A percentile compares a stretch with the other conserved stretches of the same genome.
These are phyloP conservation scores for Puccinia polysora DNA, from an alignment of 1,284 basidiomycete genomes.

Conservation along the genomic window DNA sequence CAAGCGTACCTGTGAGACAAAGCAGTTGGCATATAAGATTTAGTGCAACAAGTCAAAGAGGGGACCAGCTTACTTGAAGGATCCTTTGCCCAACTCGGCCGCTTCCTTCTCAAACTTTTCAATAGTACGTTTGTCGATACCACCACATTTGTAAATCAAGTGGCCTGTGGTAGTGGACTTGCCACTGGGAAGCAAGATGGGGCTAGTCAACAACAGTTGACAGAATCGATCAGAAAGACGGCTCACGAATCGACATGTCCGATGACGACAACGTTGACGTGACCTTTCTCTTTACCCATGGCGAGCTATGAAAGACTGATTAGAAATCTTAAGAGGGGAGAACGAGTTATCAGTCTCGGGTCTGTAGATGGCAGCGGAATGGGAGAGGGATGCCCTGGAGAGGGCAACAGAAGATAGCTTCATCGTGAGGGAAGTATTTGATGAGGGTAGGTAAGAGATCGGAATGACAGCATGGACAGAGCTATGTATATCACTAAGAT, in stretches of 20 bases:
- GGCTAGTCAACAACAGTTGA: neutral
- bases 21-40: conserved; percentile 44
- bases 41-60: conserved; percentile 40
- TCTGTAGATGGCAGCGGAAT: no score
- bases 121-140: conserved; percentile 93
- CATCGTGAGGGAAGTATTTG: no score
- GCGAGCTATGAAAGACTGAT: no score
- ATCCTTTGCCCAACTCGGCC: conserved; percentile 98
- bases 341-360: no score
- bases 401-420: no score
- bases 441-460: no score
- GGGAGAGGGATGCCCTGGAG: no score
- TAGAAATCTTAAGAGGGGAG: no score
- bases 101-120: conserved; percentile 96
- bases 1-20: conserved; percentile 65
- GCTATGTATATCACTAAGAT: no score
- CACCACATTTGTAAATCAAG: conserved; percentile 99
- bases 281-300: conserved; percentile 52
- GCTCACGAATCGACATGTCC: conserved; percentile 84
- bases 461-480: no score
- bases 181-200: conserved; percentile 55
- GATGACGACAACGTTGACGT: conserved; percentile 61
- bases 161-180: conserved; percentile 99
- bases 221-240: neutral
- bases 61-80: conserved; percentile 78